Evolutionary conservation across 306 rosid genomes (phyloP).

Genomic region (barrel medic (Medicago truncatula)): MtrunA17r5.0-ANR NC_053044.1:44517501-44518000

Average conservation of each 20-base stretch:
- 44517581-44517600: slow-evolving; percentile 52
- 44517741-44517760: slow-evolving; percentile 94
- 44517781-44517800: slow-evolving; percentile 89
- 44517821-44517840: slow-evolving; percentile 81
- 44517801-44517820: slow-evolving; percentile 93
- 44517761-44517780: slow-evolving; percentile 78
- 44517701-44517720: slow-evolving; percentile 66
- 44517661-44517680: slow-evolving; percentile 50
- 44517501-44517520: slow-evolving; percentile 45
- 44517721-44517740: slow-evolving; percentile 89
- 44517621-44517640: slow-evolving; percentile 94
- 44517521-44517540: slow-evolving; percentile 55
- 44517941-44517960: slow-evolving; percentile 83
- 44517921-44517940: slow-evolving; percentile 71
- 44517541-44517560: slow-evolving; percentile 44
- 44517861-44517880: slow-evolving; percentile 62
- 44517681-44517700: slow-evolving; percentile 69
- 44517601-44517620: slow-evolving; percentile 73
- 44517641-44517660: slow-evolving; percentile 74
- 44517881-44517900: slow-evolving; percentile 64
- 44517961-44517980: slow-evolving; percentile 80
- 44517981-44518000: slow-evolving; percentile 96
- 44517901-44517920: slow-evolving; percentile 83
- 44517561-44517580: slow-evolving; percentile 41
- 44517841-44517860: slow-evolving; percentile 74